Base-by-base conservation (phyloP, 805 yeast genomes). In the Metschnikowia colocasiae region DNA sequence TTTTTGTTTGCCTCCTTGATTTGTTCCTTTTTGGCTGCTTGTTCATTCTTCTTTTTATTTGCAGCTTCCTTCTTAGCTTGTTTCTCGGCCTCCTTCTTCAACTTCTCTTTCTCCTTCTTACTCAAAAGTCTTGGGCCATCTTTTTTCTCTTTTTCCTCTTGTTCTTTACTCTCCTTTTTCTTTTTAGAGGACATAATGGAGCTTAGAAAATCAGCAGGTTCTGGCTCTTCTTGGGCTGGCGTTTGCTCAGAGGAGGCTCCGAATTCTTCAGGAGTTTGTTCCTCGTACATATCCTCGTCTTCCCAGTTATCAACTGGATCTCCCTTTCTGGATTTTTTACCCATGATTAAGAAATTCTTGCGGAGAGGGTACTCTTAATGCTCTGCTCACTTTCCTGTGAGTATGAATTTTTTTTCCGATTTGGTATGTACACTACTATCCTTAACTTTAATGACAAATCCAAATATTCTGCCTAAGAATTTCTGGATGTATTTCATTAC, bases 31-130 rank as follows among this genome's bases (percentile, higher is more conserved):
- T 80, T 78, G 58, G 75, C 76, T 19, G 80, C 81, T 56, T 79
- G 83, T 55, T 80, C 82, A 35, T 77, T 81, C 68, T 89, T 90
- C 80, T 89, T 90, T 69, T 82, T 85, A 46, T 83, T 86, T 37
- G 96, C 96, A 50, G 82, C 80, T 58, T 88, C 95, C 72, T 88
- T 90, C 84, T 92, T 92, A 68, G 83, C 79, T 58, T 84, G 87
- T 76, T 92, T 92, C 64, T 87, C 95, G 55, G 80, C 82, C 67
- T 91, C 96, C 67, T 92, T 95, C 81, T 87, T 88, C 68, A 94
- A 96, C 73, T 84, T 91, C 73, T 92, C 95, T 71, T 86, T 87
- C 62, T 87, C 98, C 71, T 92, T 90, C 79, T 92, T 94, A 48
- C 92, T 81, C 68, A 91, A 89, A 62, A 90, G 75, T 54, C 81